Evolutionary conservation across 305 asterid genomes (phyloP).

Genomic region (Fraxinus sp.): DNA sequence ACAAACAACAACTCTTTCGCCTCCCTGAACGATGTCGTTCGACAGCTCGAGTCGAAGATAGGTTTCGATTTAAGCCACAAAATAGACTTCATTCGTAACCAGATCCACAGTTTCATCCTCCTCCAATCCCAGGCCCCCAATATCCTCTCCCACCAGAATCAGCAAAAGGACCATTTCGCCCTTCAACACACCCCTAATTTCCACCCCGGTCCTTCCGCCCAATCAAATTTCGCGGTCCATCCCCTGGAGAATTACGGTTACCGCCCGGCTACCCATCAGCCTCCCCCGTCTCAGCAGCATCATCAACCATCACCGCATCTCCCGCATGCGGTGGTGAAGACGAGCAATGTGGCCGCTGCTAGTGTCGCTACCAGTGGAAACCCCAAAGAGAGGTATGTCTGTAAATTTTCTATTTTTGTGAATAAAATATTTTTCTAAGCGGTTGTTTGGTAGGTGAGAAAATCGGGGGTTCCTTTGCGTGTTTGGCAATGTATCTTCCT

Average conservation of each 20-base stretch:
- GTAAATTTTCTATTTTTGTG: neutral
- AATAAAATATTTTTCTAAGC: neutral
- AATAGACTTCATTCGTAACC: conserved; percentile 54
- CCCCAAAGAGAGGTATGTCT: conserved; percentile 46
- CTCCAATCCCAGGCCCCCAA: conserved; percentile 29
- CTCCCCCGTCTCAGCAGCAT: conserved; percentile 26
- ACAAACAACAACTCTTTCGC: conserved; percentile 29
- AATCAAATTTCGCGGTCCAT: conserved; percentile 34
- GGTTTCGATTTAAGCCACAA: conserved; percentile 49
- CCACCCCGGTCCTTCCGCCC: conserved; percentile 29
- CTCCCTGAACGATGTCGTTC: conserved; percentile 58
- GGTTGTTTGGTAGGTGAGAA: conserved; percentile 28
- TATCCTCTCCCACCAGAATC: conserved; percentile 3
- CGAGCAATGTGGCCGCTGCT: conserved; percentile 24
- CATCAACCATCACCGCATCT: conserved; percentile 13
- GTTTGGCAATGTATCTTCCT: conserved; percentile 15
- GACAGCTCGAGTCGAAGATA: conserved; percentile 52
- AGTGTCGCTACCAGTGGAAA: conserved; percentile 23
- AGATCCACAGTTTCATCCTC: conserved; percentile 56
- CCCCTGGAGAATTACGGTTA: conserved; percentile 30
- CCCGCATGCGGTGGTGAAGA: conserved; percentile 26
- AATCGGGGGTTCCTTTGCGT: conserved; percentile 13
- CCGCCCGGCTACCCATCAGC: conserved; percentile 30
- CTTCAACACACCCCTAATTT: conserved; percentile 45
- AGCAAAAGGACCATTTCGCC: conserved; percentile 26